Base-by-base conservation (phyloP, 345 rosid genomes). In the Conringia planisiliqua region DNA sequence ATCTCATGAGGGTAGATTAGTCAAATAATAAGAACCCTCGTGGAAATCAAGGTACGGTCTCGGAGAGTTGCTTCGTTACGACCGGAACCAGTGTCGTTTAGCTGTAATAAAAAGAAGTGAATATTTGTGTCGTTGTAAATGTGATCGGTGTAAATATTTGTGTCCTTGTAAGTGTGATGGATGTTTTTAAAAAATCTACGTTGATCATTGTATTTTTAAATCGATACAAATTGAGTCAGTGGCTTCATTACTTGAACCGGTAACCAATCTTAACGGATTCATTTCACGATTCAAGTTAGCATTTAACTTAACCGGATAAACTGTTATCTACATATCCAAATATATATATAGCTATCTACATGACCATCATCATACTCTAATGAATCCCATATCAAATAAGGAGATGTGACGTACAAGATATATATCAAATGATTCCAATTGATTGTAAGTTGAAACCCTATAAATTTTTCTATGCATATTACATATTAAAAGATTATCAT, bases 11-110 rank as follows among this genome's bases (percentile, higher is more conserved):
- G 67, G 60, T 48, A 47, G 2, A 56, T 38, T 47, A 24, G 72
- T 57, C 66, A 57, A 35, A 18, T 4, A 3, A 46, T 2, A 74
- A 26, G 4, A 55, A 43, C 10, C n/a, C 17, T 72, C 62, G 71
- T 18, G 63, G 56, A 54, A 72, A 63, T 52, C 63, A 52, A 72
- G 10, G 56, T 73, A 52, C 42, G 46, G 57, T 64, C 54, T 64
- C 64, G 4, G 5, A 52, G 29, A 61, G 32, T 50, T 27, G 61
- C 10, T 30, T 62, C 16, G 59, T 39, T 18, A 29, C 7, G 62
- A 39, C 52, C 11, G 20, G 32, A 32, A 39, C 22, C 6, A 2
- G 36, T 63, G 70, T 73, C 76, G 61, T 62, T 61, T 71, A 9
- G 66, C 32, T 69, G 73, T 42, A 71, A 22, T 59, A 22, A 54